Conservation (phyloP, 306 rosid genomes). For the Fragaria nilgerrensis region DNA sequence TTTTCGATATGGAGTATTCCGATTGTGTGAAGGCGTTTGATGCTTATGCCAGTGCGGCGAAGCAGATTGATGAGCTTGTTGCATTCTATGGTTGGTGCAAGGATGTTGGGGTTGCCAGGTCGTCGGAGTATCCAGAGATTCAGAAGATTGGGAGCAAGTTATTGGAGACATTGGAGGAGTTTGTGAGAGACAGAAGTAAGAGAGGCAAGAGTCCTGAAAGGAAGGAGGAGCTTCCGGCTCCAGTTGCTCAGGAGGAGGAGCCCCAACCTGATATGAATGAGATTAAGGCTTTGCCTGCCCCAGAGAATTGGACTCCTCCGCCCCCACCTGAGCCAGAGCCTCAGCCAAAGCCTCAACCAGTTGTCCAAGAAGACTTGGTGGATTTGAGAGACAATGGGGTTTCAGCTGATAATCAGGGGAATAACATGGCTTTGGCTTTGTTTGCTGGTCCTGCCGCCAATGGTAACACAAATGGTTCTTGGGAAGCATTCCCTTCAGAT, state of each 20-base stretch:
- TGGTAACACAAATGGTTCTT: constrained; percentile 68
- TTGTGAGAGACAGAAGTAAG: constrained; percentile 89
- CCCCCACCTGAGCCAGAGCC: constrained; percentile 64
- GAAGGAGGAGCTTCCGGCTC: constrained; percentile 54
- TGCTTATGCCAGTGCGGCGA: constrained; percentile 86
- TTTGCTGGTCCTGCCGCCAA: constrained; percentile 74
- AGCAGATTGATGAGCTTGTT: constrained; percentile 86
- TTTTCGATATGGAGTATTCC: constrained; percentile 91
- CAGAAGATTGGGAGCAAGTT: constrained; percentile 86
- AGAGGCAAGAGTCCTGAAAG: constrained; percentile 81
- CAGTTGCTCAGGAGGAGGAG: constrained; percentile 62
- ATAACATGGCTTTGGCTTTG: constrained; percentile 78
- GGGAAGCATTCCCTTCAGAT: constrained; percentile 92
- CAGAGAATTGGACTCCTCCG: constrained; percentile 75
- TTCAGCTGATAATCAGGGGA: constrained; percentile 83
- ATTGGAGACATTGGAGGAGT: constrained; percentile 92
- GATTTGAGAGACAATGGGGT: constrained; percentile 75
- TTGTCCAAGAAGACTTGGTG: constrained; percentile 60
- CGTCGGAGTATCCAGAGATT: constrained; percentile 93
- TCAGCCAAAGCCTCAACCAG: constrained; percentile 48
- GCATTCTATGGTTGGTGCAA: constrained; percentile 76
- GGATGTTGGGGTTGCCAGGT: constrained; percentile 76
- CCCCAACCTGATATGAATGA: constrained; percentile 76
- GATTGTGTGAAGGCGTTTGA: constrained; percentile 93
- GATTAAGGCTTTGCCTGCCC: constrained; percentile 89